Evolutionary conservation across 2,329 filamentous ascomycete species (phyloP), one percentile per base, ranked within the genome.

Genomic region (Trichoderma brevicompactum): DNA sequence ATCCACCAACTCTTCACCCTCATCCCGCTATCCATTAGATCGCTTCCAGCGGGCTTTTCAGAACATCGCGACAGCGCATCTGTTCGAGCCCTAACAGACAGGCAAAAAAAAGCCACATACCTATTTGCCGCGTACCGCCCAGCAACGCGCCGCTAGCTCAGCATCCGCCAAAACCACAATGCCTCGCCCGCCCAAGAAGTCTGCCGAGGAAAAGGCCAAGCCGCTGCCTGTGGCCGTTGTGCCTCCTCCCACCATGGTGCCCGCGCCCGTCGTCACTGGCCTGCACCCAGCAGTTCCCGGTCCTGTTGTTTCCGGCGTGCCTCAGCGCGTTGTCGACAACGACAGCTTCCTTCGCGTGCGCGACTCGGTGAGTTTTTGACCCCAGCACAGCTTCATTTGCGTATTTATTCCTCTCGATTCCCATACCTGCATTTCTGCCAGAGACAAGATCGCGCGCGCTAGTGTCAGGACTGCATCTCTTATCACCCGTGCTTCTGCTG

Each of bases 341-440:
- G 89, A 92, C 66, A 89, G 92, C 77, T 94, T 94, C 76, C 85
- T 92, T 67, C 85, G 89, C 74, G 92, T 93, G 55, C 87, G 92
- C 73, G 92, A 96, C 76, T 89, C 87, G 76, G 92, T 96, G 88
- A 85, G 91, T 80, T 65, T 62, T 48, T 6, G n/a, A 40, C 64
- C 53, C 7, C 7, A 48, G n/a, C 15, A 28, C 23, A 28, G 23
- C 23, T n/a, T 23, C 15, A 7, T 17, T 23, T 28, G 19, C 36
- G 34, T 9, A 36, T 41, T 49, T 17, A 28, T 9, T 15, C 5
- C 43, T n/a, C n/a, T n/a, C n/a, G n/a, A 5, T n/a, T 12, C 32
- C n/a, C 34, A 7, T 13, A 8, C 15, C 49, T 41, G 15, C 28
- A 23, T 10, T 23, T 34, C 28, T 17, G 15, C 32, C 9, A 44